Evolutionary conservation across 768 basidiomycete species (phyloP).

Genomic region (Scleroderma citrinum): DNA sequence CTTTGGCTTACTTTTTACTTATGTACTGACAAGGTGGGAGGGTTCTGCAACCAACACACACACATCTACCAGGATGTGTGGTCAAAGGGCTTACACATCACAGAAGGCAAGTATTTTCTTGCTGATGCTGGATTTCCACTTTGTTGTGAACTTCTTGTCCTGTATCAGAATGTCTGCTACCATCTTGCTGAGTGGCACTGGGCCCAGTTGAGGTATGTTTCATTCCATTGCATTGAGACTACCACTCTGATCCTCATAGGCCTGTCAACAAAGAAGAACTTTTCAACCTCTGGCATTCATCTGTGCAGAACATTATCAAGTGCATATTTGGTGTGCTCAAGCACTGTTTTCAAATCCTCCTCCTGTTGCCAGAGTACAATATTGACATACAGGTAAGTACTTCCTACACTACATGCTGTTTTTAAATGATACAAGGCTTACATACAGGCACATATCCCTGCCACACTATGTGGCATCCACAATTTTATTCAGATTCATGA

Average conservation of each 20-base stretch:
- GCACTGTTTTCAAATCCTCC: conserved; percentile 15
- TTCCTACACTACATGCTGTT: conserved; percentile 12
- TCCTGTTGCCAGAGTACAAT: conserved; percentile 10
- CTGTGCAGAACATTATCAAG: conserved; percentile 34
- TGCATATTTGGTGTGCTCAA: conserved; percentile 35
- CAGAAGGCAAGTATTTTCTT: conserved; percentile 29
- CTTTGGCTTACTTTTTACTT: conserved; percentile 26
- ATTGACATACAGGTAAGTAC: conserved; percentile 18
- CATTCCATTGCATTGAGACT: neutral
- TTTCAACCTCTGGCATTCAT: conserved; percentile 38
- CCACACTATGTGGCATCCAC: conserved; percentile 16
- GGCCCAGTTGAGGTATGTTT: too few relatives aligned
- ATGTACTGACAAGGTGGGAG: conserved; percentile 37
- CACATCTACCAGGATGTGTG: conserved; percentile 27
- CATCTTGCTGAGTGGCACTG: too few relatives aligned
- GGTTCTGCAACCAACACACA: conserved; percentile 33
- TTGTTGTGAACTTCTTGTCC: conserved; percentile 13
- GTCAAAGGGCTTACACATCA: conserved; percentile 19
- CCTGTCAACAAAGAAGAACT: conserved; percentile 35
- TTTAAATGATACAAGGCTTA: conserved; percentile 10
- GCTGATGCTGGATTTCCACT: conserved; percentile 1
- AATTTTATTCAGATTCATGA: conserved; percentile 20
- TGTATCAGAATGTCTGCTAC: neutral
- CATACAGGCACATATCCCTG: conserved; percentile 17
- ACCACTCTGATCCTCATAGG: conserved; percentile 6